phyloP scores from a whole-genome alignment of 2,329 filamentous ascomycete genomes.

The Paecilomyces formosus region DNA sequence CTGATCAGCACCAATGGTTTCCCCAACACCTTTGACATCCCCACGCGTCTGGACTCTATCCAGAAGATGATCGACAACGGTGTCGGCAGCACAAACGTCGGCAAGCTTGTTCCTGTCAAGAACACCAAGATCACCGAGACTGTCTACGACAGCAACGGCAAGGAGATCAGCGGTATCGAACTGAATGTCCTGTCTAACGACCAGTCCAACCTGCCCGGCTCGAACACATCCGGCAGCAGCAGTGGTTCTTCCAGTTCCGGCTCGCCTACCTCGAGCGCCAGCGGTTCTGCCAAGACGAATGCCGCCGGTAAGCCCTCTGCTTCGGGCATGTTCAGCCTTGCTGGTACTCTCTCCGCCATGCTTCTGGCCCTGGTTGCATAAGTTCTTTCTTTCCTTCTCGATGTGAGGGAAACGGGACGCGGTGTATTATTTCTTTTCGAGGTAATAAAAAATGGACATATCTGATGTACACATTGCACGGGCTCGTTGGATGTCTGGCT shows the following conservation, averaged over 20 bases:
- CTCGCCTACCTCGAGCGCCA: not conserved
- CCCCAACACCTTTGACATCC: conserved; percentile 72
- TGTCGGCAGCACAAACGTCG: conserved; percentile 55
- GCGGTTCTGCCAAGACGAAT: not conserved
- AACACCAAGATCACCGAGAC: conserved; percentile 49
- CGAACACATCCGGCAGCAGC: conserved; percentile 22
- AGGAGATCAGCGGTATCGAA: conserved; percentile 54
- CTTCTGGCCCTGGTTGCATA: not conserved
- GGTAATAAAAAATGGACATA: not conserved
- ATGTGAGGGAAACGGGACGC: not conserved
- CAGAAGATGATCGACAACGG: conserved; percentile 70
- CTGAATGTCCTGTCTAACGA: conserved; percentile 48
- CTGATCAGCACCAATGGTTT: conserved; percentile 64
- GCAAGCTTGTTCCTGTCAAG: conserved; percentile 56
- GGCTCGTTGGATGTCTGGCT: not conserved
- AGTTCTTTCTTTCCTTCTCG: not conserved
- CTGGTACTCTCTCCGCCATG: not conserved
- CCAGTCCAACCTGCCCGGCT: conserved; percentile 50
- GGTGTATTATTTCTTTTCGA: not conserved
- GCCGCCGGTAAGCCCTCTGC: not conserved
- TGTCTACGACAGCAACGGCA: conserved; percentile 51
- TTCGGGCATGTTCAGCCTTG: not conserved
- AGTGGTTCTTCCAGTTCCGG: not conserved
- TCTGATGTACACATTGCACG: not conserved
- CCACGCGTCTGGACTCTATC: conserved; percentile 58